Evolutionary conservation across 345 rosid genomes (phyloP).

Genomic region (Geranium brycei): DNA sequence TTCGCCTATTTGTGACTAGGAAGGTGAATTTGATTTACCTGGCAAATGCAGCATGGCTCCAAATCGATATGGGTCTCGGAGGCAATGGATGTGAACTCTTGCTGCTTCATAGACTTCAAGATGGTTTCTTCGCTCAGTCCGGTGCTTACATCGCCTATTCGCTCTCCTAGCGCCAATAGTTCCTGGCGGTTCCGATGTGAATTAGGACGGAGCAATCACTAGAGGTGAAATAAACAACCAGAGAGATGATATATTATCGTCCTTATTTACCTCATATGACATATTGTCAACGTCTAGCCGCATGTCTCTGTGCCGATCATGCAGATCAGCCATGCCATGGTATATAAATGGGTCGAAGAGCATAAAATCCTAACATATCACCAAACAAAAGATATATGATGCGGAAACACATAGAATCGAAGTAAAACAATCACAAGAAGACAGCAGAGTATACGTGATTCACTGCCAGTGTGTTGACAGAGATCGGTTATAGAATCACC

Average conservation of each 20-base stretch:
- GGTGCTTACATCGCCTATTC: conserved; percentile 80
- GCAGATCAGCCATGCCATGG: conserved; percentile 60
- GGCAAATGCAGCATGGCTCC: conserved; percentile 88
- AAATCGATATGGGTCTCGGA: conserved; percentile 22
- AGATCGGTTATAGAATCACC: too few species aligned
- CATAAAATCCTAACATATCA: conserved; percentile 57
- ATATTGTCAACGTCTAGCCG: conserved; percentile 94
- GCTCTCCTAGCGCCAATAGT: conserved; percentile 77
- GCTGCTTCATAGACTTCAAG: conserved; percentile 31
- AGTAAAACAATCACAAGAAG: background rate
- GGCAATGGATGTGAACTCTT: conserved; percentile 18
- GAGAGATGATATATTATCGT: too few species aligned
- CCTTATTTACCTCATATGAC: conserved; percentile 71
- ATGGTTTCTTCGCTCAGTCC: conserved; percentile 71
- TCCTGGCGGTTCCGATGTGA: conserved; percentile 27
- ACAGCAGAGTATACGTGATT: background rate
- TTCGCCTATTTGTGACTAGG: too few species aligned
- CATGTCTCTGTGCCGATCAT: conserved; percentile 85
- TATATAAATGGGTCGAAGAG: conserved; percentile 58
- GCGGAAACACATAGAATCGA: background rate
- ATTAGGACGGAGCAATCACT: too few species aligned
- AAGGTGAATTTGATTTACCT: conserved; percentile 26
- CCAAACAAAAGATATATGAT: background rate
- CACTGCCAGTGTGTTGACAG: too few species aligned
- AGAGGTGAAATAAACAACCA: too few species aligned